Evolutionary conservation across 305 asterid species (phyloP), one percentile per base, ranked within the genome.

Genomic region (Ajuga reptans): DNA sequence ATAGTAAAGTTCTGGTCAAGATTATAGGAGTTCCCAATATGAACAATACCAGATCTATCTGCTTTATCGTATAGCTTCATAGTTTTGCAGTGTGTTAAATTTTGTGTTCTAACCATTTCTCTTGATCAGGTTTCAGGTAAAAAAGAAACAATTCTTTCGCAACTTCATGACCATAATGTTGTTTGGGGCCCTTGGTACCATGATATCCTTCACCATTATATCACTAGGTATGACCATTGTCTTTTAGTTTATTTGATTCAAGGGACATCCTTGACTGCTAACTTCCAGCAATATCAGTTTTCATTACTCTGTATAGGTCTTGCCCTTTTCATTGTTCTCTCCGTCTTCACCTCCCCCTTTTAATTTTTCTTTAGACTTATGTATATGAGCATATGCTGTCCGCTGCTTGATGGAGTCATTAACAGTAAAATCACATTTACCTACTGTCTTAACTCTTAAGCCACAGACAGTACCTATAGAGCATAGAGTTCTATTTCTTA

Each of bases 81-180:
- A 24, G 17, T 59, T 56, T 42, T 42, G 58, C 71, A 36, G 24
- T 37, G 12, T 50, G 58, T 49, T 66, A 67, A 39, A n/a, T 27
- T 56, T 17, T 57, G 53, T 68, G 52, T 68, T 36, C n/a, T 68
- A 14, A 67, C 37, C 51, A 27, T 61, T 70, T 52, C 14, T 73
- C 43, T 72, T 78, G 39, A 58, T 80, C 95, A 93, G 98, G 87
- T 93, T 93, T 82, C 98, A 90, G 87, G 98, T 93, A 39, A 91
- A 90, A 77, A 90, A 90, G 92, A 90, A 90, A 74, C 95, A 89
- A 50, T 90, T 90, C 80, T 92, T 92, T 71, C 97, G 95, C 83
- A 93, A 93, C 84, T 90, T 93, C 85, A 81, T 84, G 68, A 93
- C 97, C 65, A 93, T 93, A 51, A 84, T 81, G 71, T 76, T 93